Evolutionary conservation across 2,329 filamentous ascomycete species (phyloP), one percentile per base, ranked within the genome.

Genomic region (Fusarium stilboides): DNA sequence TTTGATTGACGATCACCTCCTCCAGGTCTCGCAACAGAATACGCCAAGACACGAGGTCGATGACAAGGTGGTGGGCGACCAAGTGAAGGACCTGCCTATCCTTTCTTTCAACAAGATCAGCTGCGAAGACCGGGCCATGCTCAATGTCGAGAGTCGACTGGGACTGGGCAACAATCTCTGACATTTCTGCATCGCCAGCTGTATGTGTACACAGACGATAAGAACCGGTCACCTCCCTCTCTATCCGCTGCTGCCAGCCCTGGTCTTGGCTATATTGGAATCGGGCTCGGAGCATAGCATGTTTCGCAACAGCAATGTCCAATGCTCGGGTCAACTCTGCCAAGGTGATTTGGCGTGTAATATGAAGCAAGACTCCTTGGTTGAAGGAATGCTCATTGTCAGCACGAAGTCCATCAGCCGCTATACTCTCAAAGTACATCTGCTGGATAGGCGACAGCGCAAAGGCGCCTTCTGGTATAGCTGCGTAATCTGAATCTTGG

Each of bases 41-140:
- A 1, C 62, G 40, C 65, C 65, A 65, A 5, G 65, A 68, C 5
- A 68, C 62, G 33, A 68, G 40, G 34, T 68, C 62, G 4, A 68
- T 55, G 3, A 65, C 40, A 50, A 68, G 55, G 37, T 68, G 65
- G 37, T 68, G 62, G 2, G 53, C 53, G 15, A 55, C 43, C 17
- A 68, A 8, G 42, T 65, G 62, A 4, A 68, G 33, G 8, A 34
- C 39, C 8, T 34, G 37, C 8, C 33, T 24, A 10, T 43, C 46
- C 2, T 37, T n/a, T 2, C 34, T 13, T 9, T 39, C 44, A 22
- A 68, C 42, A 5, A 65, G 22, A 4, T 28, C 44, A 26, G 57
- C 57, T 1, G 57, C 49, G 8, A 68, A 13, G 31, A 68, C 12
- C 1, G 57, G 65, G n/a, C 65, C 62, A 5, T 36, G 13, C 1